Percentiles rank a stretch among this genome's conserved stretches.
These are phyloP conservation scores for Tetrastigma voinierianum DNA, from an alignment of 164 flowering plant species.

Conservation along the genomic window DNA sequence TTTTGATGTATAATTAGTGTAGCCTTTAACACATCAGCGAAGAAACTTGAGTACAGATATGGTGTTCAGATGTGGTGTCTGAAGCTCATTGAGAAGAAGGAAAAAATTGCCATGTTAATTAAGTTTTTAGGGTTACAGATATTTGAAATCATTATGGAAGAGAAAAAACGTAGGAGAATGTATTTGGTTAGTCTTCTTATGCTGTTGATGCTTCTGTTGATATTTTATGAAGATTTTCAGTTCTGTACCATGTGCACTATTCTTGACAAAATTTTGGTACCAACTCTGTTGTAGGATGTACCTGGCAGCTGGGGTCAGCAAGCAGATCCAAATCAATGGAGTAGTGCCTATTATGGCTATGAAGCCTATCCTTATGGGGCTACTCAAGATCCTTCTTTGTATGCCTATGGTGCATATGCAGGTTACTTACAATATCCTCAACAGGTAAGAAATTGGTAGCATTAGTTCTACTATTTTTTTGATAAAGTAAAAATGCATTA, in stretches of 20 bases:
- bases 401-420: constrained; percentile 82
- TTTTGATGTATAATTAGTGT: no score
- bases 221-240: neutral
- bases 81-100: no score
- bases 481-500: no score
- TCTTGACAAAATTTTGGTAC: constrained; percentile 1
- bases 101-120: no score
- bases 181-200: no score
- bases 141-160: no score
- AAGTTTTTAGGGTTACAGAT: no score
- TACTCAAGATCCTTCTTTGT: constrained; percentile 75
- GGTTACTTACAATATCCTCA: constrained; percentile 85
- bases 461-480: no score
- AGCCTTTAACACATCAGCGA: no score
- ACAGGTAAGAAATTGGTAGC: constrained; percentile 50
- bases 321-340: constrained; percentile 80
- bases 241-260: neutral
- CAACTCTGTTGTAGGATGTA: constrained; percentile 50
- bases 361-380: constrained; percentile 90
- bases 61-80: no score
- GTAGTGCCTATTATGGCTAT: constrained; percentile 81
- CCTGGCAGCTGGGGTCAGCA: constrained; percentile 70
- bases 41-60: no score
- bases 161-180: no score
- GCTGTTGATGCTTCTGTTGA: neutral